Evolutionary conservation across 225 moss, liverwort and hornwort species (phyloP).

Genomic region (Rhytidiadelphus loreus): DNA sequence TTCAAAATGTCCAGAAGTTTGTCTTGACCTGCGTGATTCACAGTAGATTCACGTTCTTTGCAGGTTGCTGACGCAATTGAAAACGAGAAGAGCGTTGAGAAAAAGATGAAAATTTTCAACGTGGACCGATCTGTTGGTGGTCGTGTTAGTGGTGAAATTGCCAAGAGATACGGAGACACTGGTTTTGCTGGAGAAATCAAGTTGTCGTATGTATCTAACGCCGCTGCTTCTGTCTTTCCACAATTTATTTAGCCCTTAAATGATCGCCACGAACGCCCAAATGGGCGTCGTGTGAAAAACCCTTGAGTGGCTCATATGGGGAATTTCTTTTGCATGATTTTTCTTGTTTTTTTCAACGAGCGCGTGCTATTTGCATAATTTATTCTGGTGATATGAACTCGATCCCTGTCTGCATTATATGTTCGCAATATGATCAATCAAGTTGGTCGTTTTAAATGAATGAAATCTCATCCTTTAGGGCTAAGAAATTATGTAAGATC

Average conservation of each 20-base stretch:
- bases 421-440: not conserved
- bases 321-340: not conserved
- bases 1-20: not conserved
- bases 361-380: not conserved
- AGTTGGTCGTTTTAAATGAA: not conserved
- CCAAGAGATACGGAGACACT: constrained; percentile 82
- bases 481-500: not conserved
- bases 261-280: not conserved
- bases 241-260: not conserved
- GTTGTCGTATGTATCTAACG: constrained; percentile 35
- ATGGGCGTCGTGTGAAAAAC: not conserved
- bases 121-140: constrained; percentile 83
- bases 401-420: not conserved
- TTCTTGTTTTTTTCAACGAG: not conserved
- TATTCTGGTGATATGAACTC: not conserved
- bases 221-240: not conserved
- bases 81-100: constrained; percentile 60
- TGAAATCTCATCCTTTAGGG: not conserved
- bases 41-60: not conserved
- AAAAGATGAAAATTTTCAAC: constrained; percentile 57
- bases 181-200: constrained; percentile 83
- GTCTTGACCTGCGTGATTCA: not conserved
- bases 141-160: constrained; percentile 76
- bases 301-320: not conserved
- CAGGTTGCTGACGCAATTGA: constrained; percentile 75